Base-by-base conservation (phyloP, 2,329 filamentous ascomycete species). In the Fusarium citri region DNA sequence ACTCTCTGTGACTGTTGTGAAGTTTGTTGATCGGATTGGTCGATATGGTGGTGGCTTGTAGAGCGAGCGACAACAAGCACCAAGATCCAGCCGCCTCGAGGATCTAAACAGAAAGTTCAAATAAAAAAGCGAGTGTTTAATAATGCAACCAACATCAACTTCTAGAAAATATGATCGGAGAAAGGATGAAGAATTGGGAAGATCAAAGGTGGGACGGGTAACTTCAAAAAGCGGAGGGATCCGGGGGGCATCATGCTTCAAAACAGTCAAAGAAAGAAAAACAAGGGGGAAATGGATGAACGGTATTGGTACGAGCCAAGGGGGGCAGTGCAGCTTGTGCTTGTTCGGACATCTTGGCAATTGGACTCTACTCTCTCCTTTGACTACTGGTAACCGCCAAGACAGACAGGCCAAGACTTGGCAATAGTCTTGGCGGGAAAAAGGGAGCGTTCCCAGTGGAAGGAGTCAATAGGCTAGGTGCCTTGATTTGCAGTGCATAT, bases 241-340 rank as follows among this genome's bases (percentile, higher is more conserved):
- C 22, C 20, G 47, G 23, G 42, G 45, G 28, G 28, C 18, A 43
- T 56, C 42, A 47, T 46, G 31, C 12, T 51, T 18, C 55, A 58
- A 51, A 57, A 59, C 25, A 34, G 40, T 18, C 26, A 31, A 16
- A 45, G 28, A 15, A 34, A 46, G 28, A 50, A 58, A 51, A 49
- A 31, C 15, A 60, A 57, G 59, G 57, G 60, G 58, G 46, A 48
- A 53, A 64, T 28, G 14, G 51, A 34, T 14, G 53, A 48, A 20
- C 55, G 53, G 34, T 34, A 50, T 60, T 54, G 64, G 64, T 73
- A 70, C 65, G 68, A 74, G 73, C 71, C 67, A 72, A 75, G 66
- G 22, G 45, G 57, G 73, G 73, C 73, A 67, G 73, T 75, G 73
- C 73, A 74, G 41, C 16, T 58, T 58, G 55, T 58, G 41, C 16